These are phyloP conservation scores for Alternaria rosae DNA, from an alignment of 2,329 filamentous ascomycete species.

Conservation along the genomic window DNA sequence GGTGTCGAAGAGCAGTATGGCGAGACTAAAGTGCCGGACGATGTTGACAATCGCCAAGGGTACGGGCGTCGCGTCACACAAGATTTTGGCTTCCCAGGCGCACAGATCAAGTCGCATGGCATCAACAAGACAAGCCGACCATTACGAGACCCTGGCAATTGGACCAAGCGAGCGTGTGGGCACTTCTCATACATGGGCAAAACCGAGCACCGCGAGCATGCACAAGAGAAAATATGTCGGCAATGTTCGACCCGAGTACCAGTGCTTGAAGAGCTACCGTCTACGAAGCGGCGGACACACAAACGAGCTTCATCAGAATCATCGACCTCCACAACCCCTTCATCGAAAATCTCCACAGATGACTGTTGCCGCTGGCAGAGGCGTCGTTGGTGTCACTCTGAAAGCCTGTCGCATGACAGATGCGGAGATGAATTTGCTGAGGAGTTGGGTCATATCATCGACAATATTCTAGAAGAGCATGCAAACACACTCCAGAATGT, in stretches of 20 bases:
- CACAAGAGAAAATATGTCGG: conserved; percentile 23
- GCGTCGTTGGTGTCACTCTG: conserved; percentile 22
- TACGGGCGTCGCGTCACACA: conserved; percentile 42
- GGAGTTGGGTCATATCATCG: conserved; percentile 50
- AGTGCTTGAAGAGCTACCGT: not conserved
- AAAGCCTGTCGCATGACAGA: conserved; percentile 25
- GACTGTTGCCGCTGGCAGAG: not conserved
- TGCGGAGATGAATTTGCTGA: conserved; percentile 39
- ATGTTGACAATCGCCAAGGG: conserved; percentile 38
- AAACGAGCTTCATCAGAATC: conserved; percentile 22
- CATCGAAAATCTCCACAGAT: conserved; percentile 5
- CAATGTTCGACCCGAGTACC: conserved; percentile 28
- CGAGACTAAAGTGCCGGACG: conserved; percentile 27
- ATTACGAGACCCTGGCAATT: conserved; percentile 32
- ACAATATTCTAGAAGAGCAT: conserved; percentile 53
- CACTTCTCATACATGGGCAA: conserved; percentile 32
- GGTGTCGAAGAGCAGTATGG: conserved; percentile 24
- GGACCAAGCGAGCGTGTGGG: conserved; percentile 40
- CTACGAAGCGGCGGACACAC: conserved; percentile 9
- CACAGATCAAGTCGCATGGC: conserved; percentile 32
- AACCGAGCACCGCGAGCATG: conserved; percentile 24
- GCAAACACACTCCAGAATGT: conserved; percentile 48
- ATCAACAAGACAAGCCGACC: conserved; percentile 19
- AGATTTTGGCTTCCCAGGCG: conserved; percentile 46
- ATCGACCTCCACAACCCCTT: conserved; percentile 18